Base-by-base conservation (phyloP, 352 stramenopile species). In the Pythium rhizo-oryzae region DNA sequence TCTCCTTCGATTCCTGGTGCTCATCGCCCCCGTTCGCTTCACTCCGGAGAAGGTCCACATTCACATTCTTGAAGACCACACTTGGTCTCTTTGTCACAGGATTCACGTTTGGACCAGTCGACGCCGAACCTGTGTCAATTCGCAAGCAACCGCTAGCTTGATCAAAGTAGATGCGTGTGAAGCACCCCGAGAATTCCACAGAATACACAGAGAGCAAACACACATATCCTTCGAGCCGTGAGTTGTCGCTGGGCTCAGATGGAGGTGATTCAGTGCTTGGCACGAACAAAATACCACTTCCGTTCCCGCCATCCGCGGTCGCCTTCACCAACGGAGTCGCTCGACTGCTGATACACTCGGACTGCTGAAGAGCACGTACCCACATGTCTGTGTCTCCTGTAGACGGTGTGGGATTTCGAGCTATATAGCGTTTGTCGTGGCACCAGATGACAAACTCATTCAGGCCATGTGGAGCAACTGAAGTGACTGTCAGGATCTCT, bases 191-290 rank as follows among this genome's bases (percentile, higher is more conserved):
- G 1, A 72, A 75, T 23, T 94, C 85, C 15, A 87, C 15, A n/a
- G 78, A 87, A 61, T 94, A 93, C 8, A 91, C 75, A 2, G 85
- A 92, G 2, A 94, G 51, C 18, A 94, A 78, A 33, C 85, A 93
- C 1, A 80, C 80, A 39, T 70, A 89, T 0, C 82, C 82, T 47
- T 90, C 82, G 3, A 87, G 51, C 35, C 56, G 52, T 35, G 58
- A 18, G 12, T 71, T 50, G n/a, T 16, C 54, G 56, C 41, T 35
- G 47, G 41, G 18, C 21, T 47, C 39, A 28, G n/a, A 1, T 7
- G 52, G 21, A 24, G 6, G 46, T 28, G 19, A 25, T 23, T 33
- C 49, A 41, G 62, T 43, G 2, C 30, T 25, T 7, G 60, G 66
- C 23, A 85, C 69, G 57, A 80, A 83, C 6, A 84, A 28, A 4